phyloP scores from a whole-genome alignment of 163 green algal species.

The Chlorella variabilis region DNA sequence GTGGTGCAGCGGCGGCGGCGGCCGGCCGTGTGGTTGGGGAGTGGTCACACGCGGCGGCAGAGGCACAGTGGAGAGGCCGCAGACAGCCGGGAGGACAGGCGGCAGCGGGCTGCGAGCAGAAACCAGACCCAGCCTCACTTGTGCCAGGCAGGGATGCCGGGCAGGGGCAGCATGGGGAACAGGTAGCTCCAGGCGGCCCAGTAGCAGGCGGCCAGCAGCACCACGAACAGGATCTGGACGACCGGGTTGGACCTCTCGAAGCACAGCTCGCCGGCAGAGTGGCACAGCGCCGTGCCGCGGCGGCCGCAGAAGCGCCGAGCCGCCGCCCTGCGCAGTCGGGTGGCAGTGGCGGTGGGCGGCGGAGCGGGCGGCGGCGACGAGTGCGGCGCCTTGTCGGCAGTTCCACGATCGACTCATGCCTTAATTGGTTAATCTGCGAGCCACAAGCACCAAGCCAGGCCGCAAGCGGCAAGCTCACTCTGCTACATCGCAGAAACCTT shows the following conservation, averaged over 20 bases:
- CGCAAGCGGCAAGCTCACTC: background rate
- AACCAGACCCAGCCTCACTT: slow-evolving; percentile 51
- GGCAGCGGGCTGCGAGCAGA: too few species aligned
- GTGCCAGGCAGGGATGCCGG: slow-evolving; percentile 55
- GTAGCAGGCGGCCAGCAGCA: slow-evolving; percentile 50
- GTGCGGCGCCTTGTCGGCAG: too few species aligned
- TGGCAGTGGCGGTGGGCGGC: too few species aligned
- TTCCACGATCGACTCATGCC: too few species aligned
- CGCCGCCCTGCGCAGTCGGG: background rate
- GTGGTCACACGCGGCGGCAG: too few species aligned
- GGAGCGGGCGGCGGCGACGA: background rate
- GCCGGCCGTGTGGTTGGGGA: too few species aligned
- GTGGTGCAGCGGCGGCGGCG: background rate
- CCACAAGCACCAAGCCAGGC: too few species aligned
- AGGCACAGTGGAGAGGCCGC: too few species aligned
- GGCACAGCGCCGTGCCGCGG: background rate
- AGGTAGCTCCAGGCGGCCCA: slow-evolving; percentile 55
- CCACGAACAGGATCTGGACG: slow-evolving; percentile 67
- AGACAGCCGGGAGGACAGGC: background rate
- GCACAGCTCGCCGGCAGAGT: slow-evolving; percentile 30
- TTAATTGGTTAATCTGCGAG: too few species aligned
- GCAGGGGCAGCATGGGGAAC: slow-evolving; percentile 66
- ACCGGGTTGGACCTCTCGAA: slow-evolving; percentile 66
- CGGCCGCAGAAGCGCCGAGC: background rate
- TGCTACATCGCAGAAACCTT: background rate